Base-by-base conservation (phyloP, 2,329 filamentous ascomycete genomes). In the Pseudogymnoascus sp. region DNA sequence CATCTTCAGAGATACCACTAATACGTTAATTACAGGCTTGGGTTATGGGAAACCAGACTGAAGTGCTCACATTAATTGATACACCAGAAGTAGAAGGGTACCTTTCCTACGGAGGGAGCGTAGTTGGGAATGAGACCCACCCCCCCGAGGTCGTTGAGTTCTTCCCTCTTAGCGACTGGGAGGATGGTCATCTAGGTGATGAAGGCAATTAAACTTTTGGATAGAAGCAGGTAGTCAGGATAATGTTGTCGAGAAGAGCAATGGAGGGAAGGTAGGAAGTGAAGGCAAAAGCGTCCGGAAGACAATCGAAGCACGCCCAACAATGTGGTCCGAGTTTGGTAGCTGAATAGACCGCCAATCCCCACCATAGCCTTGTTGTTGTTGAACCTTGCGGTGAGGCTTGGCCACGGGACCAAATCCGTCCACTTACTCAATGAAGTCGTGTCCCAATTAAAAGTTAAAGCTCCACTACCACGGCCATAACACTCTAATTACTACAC, bases 31-130 rank as follows among this genome's bases (percentile, higher is more conserved):
- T 56, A 33, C 29, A 56, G 50, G 50, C 50, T 21, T 76, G 75
- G 66, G 75, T 76, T 44, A 72, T 74, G 63, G 76, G 75, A 4
- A 72, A 69, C 53, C 66, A 67, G 13, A 65, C 56, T 0, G 68
- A 71, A 42, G 65, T 71, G 47, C 67, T 71, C 26, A 42, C 16
- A 1, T 64, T 63, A 59, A 68, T 70, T 14, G 62, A 64, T 7
- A 56, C 11, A 14, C 69, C 68, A 3, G 69, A 71, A 11, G 69
- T 74, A 3, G 65, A 71, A 42, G 73, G 73, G 10, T 74, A 74
- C 65, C 65, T 74, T 62, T 67, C 62, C 14, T 74, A 69, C 66
- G 73, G 72, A 1, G 73, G 73, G 1, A 67, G 67, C 61, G 72
- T 71, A 7, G 63, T 68, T 59, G 72, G 72, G 1, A 73, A 73